A percentile compares a stretch with the other conserved stretches of the same genome.
Conservation (phyloP, 2,329 filamentous ascomycete species). For the Rugonectria rugulosa region DNA sequence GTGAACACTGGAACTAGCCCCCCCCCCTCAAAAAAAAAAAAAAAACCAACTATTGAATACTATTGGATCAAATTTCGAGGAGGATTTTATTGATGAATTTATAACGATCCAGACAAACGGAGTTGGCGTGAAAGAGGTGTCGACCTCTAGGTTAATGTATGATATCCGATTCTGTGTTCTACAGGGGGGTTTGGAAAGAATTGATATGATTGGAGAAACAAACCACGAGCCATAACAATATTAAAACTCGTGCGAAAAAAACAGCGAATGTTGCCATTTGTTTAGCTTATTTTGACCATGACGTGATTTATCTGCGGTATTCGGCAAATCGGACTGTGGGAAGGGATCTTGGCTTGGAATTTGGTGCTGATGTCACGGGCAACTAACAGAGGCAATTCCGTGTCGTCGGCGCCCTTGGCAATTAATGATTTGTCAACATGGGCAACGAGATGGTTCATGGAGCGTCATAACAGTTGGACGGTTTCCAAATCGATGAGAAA, state of each 20-base stretch:
- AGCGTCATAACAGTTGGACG: neutral
- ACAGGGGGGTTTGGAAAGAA: slow-evolving; percentile 9
- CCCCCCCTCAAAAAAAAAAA: no score
- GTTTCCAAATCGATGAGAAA: neutral
- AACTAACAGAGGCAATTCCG: neutral
- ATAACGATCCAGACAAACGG: slow-evolving; percentile 15
- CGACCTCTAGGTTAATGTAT: slow-evolving; percentile 10
- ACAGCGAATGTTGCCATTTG: slow-evolving; percentile 8
- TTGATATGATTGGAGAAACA: slow-evolving; percentile 22
- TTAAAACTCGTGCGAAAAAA: slow-evolving; percentile 3
- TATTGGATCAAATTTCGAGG: slow-evolving; percentile 23
- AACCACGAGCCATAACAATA: neutral
- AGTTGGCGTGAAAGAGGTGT: slow-evolving; percentile 11
- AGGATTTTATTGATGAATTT: slow-evolving; percentile 11
- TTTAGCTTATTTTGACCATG: neutral
- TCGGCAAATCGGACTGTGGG: neutral
- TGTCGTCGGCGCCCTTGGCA: slow-evolving; percentile 17
- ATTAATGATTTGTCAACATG: slow-evolving; percentile 24
- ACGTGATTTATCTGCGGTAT: neutral
- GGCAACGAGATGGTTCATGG: neutral
- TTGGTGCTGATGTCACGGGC: slow-evolving; percentile 17
- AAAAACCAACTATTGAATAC: neutral
- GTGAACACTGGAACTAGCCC: no score
- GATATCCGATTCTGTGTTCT: slow-evolving; percentile 19
- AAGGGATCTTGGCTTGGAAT: neutral